phyloP scores from a whole-genome alignment of 179 eudicot species.

The Carnegiea gigantea region DNA sequence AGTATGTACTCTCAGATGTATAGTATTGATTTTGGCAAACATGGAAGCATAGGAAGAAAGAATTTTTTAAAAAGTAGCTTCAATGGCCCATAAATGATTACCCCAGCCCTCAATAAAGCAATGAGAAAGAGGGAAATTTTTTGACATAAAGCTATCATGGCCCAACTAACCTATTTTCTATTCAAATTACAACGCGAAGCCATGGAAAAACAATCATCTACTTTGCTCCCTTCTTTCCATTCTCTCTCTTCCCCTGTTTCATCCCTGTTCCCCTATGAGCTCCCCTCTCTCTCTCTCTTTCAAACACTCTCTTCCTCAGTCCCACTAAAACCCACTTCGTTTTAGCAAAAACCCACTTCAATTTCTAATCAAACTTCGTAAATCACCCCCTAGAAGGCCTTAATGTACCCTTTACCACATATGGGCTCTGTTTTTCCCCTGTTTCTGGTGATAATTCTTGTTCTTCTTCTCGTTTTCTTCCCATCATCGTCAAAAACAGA shows the following conservation, averaged over 20 bases:
- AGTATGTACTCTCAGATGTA: no score
- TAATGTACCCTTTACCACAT: constrained; percentile 7
- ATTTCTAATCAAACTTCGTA: constrained; percentile 14
- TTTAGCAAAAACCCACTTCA: constrained; percentile 24
- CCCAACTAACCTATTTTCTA: constrained; percentile 26
- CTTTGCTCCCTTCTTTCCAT: constrained; percentile 20
- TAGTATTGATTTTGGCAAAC: not conserved
- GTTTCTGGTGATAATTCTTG: constrained; percentile 24
- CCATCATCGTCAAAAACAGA: constrained; percentile 18
- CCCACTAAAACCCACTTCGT: constrained; percentile 22
- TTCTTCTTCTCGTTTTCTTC: constrained; percentile 14
- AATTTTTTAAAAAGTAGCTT: no score
- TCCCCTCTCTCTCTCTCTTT: not conserved
- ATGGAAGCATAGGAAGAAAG: constrained; percentile 7
- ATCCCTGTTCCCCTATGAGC: constrained; percentile 25
- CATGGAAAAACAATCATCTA: constrained; percentile 28
- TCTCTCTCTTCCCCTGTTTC: constrained; percentile 24
- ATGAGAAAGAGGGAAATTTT: constrained; percentile 20
- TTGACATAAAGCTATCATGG: constrained; percentile 27
- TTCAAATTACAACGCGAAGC: constrained; percentile 5
- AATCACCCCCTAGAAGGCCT: constrained; percentile 16
- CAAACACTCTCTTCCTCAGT: constrained; percentile 20
- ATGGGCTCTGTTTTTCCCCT: constrained; percentile 54
- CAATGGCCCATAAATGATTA: constrained; percentile 19
- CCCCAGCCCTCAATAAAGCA: constrained; percentile 23